These are phyloP conservation scores for Trichoderma sp. DNA, from an alignment of 2,329 filamentous ascomycete genomes.

Conservation along the genomic window DNA sequence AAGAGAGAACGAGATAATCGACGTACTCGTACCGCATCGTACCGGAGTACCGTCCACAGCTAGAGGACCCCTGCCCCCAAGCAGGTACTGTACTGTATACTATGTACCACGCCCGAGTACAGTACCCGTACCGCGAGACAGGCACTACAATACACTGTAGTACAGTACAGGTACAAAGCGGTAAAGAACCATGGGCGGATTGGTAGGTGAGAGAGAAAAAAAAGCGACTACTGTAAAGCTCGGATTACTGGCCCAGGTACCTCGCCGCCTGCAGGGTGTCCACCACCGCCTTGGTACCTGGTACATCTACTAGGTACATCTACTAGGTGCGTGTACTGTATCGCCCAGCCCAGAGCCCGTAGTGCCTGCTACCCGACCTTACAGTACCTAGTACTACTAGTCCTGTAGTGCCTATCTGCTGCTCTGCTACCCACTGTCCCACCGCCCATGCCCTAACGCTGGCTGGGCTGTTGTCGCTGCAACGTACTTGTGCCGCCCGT, in stretches of 20 bases:
- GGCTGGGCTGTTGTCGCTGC: slow-evolving; percentile 17
- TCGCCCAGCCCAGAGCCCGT: neutral
- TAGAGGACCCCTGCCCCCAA: slow-evolving; percentile 4
- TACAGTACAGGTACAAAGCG: neutral
- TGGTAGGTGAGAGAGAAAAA: slow-evolving; percentile 14
- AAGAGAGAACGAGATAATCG: neutral
- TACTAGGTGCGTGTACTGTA: too few species aligned
- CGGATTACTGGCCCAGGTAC: slow-evolving; percentile 20
- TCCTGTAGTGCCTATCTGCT: neutral
- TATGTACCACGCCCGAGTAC: neutral
- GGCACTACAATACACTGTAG: neutral
- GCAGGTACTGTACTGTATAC: neutral
- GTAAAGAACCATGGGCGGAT: slow-evolving; percentile 10
- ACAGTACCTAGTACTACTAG: too few species aligned
- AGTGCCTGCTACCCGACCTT: too few species aligned
- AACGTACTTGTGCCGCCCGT: slow-evolving; percentile 19
- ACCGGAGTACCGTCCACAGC: neutral
- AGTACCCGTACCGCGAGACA: neutral
- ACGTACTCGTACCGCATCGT: neutral
- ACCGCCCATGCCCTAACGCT: slow-evolving; percentile 16
- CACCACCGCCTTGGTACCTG: neutral
- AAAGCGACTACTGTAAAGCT: too few species aligned
- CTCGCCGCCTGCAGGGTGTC: slow-evolving; percentile 2
- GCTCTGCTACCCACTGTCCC: slow-evolving; percentile 7
- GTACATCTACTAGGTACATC: too few species aligned